Evolutionary conservation across 306 rosid genomes (phyloP).

Genomic region (Inga oerstediana): DNA sequence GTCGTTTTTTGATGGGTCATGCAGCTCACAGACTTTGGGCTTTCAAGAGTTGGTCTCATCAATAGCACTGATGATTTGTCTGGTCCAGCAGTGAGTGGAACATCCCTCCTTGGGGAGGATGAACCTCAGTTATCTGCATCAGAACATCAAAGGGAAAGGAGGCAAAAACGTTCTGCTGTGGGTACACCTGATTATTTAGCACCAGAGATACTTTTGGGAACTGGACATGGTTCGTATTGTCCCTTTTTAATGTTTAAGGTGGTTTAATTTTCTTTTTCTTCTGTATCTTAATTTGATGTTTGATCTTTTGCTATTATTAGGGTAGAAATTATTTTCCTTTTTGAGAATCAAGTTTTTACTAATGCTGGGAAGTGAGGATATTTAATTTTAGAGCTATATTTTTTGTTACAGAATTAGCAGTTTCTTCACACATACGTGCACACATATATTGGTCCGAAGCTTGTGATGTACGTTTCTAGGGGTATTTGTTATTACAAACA

Average conservation of each 20-base stretch:
- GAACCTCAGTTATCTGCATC: slow-evolving; percentile 64
- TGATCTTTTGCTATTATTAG: slow-evolving; percentile 30
- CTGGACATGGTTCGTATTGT: slow-evolving; percentile 97
- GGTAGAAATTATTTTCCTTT: slow-evolving; percentile 18
- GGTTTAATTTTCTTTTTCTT: slow-evolving; percentile 51
- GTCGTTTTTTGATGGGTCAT: slow-evolving; percentile 23
- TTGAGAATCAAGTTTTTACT: slow-evolving; percentile 3
- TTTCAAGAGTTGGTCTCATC: slow-evolving; percentile 98
- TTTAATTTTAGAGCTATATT: not conserved
- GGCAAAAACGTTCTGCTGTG: slow-evolving; percentile 96
- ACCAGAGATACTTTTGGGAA: slow-evolving; percentile 98
- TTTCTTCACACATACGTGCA: not conserved
- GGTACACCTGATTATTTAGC: slow-evolving; percentile 99
- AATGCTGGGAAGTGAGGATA: slow-evolving; percentile 15
- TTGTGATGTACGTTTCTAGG: slow-evolving; percentile 19
- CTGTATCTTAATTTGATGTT: slow-evolving; percentile 26
- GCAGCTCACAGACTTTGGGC: slow-evolving; percentile 98
- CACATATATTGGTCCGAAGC: slow-evolving; percentile 4
- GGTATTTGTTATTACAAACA: slow-evolving; percentile 27
- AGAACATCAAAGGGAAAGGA: slow-evolving; percentile 84
- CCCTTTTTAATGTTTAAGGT: slow-evolving; percentile 61
- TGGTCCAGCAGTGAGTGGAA: slow-evolving; percentile 88
- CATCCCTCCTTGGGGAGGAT: slow-evolving; percentile 77
- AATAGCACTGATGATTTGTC: slow-evolving; percentile 98
- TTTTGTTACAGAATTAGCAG: slow-evolving; percentile 12